A percentile compares a stretch with the other conserved stretches of the same genome.
These are phyloP conservation scores for Solanum bulbocastanum DNA, from an alignment of 257 asterid species.

Conservation along the genomic window DNA sequence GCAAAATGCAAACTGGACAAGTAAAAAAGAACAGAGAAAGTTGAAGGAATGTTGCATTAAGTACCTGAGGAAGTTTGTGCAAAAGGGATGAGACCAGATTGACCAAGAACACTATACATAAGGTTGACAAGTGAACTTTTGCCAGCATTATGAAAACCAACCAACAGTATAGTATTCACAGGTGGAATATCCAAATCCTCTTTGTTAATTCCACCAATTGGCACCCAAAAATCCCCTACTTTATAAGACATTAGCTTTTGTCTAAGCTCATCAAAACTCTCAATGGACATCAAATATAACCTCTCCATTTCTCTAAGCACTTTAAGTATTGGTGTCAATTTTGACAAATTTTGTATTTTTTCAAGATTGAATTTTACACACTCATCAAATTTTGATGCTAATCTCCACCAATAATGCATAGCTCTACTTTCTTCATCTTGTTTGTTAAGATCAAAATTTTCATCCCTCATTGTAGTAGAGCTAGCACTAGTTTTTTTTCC, in stretches of 20 bases:
- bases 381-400: slow-evolving; percentile 10
- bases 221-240: slow-evolving; percentile 16
- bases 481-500: not conserved
- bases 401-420: slow-evolving; percentile 20
- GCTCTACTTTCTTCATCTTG: not conserved
- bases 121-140: slow-evolving; percentile 25
- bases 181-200: slow-evolving; percentile 17
- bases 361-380: slow-evolving; percentile 2
- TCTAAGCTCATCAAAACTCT: slow-evolving; percentile 9
- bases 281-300: slow-evolving; percentile 3
- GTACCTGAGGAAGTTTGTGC: slow-evolving; percentile 21
- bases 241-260: slow-evolving; percentile 13
- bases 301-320: slow-evolving; percentile 22
- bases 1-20: not conserved
- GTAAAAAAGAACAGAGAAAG: no score
- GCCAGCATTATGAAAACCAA: slow-evolving; percentile 23
- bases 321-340: slow-evolving; percentile 7
- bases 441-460: not conserved
- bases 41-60: not conserved
- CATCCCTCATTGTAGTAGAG: not conserved
- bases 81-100: slow-evolving; percentile 19
- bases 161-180: slow-evolving; percentile 13
- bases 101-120: slow-evolving; percentile 20
- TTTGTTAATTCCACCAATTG: slow-evolving; percentile 14
- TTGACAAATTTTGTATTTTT: not conserved